A percentile compares a stretch with the other conserved stretches of the same genome.
phyloP scores from a whole-genome alignment of 805 yeast species.

The Lachancea quebecensis region DNA sequence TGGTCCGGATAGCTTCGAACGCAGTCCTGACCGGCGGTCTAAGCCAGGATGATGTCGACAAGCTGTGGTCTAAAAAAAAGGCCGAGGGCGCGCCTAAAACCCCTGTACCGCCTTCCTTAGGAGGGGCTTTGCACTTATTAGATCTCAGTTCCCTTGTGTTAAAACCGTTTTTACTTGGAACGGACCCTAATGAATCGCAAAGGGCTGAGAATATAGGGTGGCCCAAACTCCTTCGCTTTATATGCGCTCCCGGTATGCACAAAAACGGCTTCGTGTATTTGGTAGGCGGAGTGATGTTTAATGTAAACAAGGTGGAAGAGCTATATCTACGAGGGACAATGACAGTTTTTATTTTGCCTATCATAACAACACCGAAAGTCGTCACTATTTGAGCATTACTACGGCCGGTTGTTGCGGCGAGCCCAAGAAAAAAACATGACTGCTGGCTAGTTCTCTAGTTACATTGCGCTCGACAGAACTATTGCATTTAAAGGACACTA shows the following conservation, averaged over 20 bases:
- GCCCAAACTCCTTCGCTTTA: conserved; percentile 1
- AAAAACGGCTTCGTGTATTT: conserved; percentile 10
- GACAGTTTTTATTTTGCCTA: conserved; percentile 24
- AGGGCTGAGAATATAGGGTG: background rate
- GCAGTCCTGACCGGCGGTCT: conserved; percentile 26
- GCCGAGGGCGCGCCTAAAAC: background rate
- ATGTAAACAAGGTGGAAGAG: conserved; percentile 10
- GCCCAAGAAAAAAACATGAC: background rate
- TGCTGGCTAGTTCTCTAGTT: background rate
- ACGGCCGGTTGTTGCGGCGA: background rate
- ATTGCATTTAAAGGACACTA: too few species aligned
- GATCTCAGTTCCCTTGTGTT: background rate
- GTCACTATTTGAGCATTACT: background rate
- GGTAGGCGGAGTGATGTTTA: conserved; percentile 25
- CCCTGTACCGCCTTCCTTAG: background rate
- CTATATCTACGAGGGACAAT: conserved; percentile 27
- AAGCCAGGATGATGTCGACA: conserved; percentile 19
- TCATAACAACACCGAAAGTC: conserved; percentile 10
- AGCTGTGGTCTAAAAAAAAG: conserved; percentile 1
- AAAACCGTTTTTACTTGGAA: background rate
- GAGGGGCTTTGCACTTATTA: conserved; percentile 1
- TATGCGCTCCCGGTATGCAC: conserved; percentile 1
- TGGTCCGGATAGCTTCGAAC: conserved; percentile 21
- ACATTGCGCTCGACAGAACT: background rate
- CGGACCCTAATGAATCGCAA: background rate